Evolutionary conservation across 23 red algal species (phyloP).

Genomic region (Gracilaria domingensis): DNA sequence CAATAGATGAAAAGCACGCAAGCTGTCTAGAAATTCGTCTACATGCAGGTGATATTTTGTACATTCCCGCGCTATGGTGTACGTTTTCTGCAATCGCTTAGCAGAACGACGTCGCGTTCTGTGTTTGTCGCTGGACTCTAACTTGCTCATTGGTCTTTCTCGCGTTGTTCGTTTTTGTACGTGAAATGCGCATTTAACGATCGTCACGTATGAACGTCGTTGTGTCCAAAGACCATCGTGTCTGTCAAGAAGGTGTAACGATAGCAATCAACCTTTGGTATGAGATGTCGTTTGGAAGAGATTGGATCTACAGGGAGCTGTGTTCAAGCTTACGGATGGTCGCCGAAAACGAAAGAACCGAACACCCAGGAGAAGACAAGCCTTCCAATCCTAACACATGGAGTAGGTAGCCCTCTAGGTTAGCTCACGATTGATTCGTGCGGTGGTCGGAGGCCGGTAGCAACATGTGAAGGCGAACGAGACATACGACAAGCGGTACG

Average conservation of each 20-base stretch:
- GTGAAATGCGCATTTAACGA: not conserved
- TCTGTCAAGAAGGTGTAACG: constrained; percentile 58
- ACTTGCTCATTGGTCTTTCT: not conserved
- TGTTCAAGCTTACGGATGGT: constrained; percentile 5
- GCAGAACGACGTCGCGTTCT: not conserved
- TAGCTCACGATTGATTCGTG: no score
- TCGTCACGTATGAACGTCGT: not conserved
- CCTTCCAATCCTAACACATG: no score
- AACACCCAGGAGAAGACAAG: not conserved
- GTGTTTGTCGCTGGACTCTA: not conserved
- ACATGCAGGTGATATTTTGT: constrained; percentile 73
- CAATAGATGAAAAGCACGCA: not conserved
- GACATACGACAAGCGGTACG: no score
- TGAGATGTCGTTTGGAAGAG: constrained; percentile 70
- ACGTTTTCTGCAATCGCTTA: not conserved
- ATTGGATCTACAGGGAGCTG: constrained; percentile 63
- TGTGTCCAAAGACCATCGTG: constrained; percentile 45
- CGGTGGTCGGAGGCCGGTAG: no score
- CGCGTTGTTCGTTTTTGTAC: not conserved
- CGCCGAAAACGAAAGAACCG: not conserved
- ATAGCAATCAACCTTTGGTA: constrained; percentile 88
- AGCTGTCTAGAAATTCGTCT: constrained; percentile 35
- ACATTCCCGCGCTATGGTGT: constrained; percentile 74
- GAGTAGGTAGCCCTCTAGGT: no score
- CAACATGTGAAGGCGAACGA: no score